Conservation (phyloP, 768 basidiomycete species). For the Tylopilus sp. region DNA sequence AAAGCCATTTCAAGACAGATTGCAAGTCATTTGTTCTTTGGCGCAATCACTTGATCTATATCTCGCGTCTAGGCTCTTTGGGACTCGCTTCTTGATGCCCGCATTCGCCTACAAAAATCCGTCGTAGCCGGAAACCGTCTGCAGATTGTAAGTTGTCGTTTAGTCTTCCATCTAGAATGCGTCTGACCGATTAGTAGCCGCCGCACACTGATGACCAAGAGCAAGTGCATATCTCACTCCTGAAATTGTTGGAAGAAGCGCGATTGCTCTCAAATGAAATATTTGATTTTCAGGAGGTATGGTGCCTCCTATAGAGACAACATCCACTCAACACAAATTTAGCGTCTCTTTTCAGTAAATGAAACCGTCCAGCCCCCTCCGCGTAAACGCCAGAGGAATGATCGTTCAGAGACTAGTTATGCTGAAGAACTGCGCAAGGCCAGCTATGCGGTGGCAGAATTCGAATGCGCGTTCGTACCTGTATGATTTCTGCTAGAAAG, state of each 20-base stretch:
- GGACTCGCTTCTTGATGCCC: conserved; percentile 85
- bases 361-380: conserved; percentile 47
- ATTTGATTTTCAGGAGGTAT: conserved; percentile 65
- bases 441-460: conserved; percentile 36
- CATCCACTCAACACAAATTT: conserved; percentile 16
- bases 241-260: conserved; percentile 59
- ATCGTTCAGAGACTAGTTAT: conserved; percentile 6
- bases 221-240: conserved; percentile 44
- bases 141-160: conserved; percentile 47
- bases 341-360: conserved; percentile 48
- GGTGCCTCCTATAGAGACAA: conserved; percentile 8
- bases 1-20: conserved; percentile 80
- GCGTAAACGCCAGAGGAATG: conserved; percentile 50
- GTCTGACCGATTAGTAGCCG: conserved; percentile 29
- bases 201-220: conserved; percentile 27
- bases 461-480: conserved; percentile 53
- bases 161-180: not conserved
- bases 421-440: conserved; percentile 39
- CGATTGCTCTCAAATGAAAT: conserved; percentile 62
- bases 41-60: conserved; percentile 2
- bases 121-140: conserved; percentile 61
- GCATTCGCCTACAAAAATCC: conserved; percentile 89
- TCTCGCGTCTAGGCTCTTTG: conserved; percentile 58
- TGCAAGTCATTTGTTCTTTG: conserved; percentile 42
- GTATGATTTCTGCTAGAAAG: not conserved